Evolutionary conservation across 208 protist species (phyloP), one percentile per base, ranked within the genome.

Genomic region (Trypanosoma cruzi): DNA sequence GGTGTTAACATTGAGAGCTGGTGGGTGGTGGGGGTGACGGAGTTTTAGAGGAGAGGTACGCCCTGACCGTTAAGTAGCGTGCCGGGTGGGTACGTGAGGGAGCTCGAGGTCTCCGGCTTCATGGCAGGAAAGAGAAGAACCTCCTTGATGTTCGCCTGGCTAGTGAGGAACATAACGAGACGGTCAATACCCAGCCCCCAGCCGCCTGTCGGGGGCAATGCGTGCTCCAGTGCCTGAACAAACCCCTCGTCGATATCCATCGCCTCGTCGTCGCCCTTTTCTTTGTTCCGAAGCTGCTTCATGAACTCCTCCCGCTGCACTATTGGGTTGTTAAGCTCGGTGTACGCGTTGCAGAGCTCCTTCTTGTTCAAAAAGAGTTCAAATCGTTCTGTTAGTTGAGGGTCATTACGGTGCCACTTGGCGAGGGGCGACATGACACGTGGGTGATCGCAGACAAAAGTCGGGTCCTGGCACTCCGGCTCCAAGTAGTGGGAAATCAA

Each of bases 161-260:
- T 98, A 10, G 98, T 98, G 46, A 99, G 73, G 64, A 99, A 96
- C 99, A 99, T 99, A 26, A 90, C 86, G 34, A 99, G 84, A 37
- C 99, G 88, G 85, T 99, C 99, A 60, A 99, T 98, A 61, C 99
- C 99, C 44, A 99, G 66, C 56, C 99, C 99, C 97, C 98, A 99
- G 10, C 99, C 99, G 32, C 90, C 98, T 26, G 99, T 99, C 6
- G 99, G 99, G 14, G 99, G 99, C 20, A 99, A 82, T 32, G 97
- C 99, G 75, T 99, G 98, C 90, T 99, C 98, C 10, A 99, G 84
- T 0, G 99, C 86, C 0, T 80, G 89, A 68, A 97, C 79, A 81
- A 99, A 99, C 44, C 71, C 85, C 77, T 99, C 98, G 76, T 99
- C 99, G 48, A 99, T 93, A 37, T 93, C 71, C 90, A 99, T 98